These are phyloP conservation scores for Hyaloscypha variabilis DNA, from an alignment of 495 filamentous ascomycete genomes.

Conservation along the genomic window DNA sequence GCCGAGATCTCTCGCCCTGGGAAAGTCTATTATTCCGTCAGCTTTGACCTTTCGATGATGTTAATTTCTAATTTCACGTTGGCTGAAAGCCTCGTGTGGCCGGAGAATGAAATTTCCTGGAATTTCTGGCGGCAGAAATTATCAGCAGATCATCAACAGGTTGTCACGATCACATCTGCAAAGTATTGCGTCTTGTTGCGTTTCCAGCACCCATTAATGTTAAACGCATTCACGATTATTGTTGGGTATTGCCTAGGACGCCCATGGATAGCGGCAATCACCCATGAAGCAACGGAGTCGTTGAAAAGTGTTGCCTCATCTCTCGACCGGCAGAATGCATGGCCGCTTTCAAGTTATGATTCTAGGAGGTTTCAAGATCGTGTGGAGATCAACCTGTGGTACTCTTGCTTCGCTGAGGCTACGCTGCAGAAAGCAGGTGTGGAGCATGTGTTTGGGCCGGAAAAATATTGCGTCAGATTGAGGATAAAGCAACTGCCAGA, in stretches of 20 bases:
- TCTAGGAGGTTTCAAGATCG: background rate
- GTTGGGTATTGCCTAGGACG: background rate
- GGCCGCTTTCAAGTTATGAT: background rate
- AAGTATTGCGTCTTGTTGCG: conserved; percentile 1
- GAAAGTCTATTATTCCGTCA: background rate
- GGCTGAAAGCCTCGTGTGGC: background rate
- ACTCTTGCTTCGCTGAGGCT: background rate
- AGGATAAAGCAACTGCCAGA: background rate
- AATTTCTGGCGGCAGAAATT: background rate
- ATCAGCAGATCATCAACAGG: background rate
- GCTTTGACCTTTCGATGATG: background rate
- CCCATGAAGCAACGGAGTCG: background rate
- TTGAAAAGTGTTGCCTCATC: background rate
- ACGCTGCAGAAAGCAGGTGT: background rate
- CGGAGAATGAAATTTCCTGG: background rate
- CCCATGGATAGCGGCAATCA: background rate
- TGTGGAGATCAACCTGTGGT: background rate
- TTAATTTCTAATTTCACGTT: background rate
- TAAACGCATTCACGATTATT: background rate
- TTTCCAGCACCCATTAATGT: background rate
- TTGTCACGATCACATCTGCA: background rate
- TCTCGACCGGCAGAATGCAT: background rate
- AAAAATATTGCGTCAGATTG: background rate
- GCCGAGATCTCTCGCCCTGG: background rate
- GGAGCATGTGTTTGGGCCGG: background rate